Evolutionary conservation across 345 rosid species (phyloP).

Genomic region (Salix suchowensis): DNA sequence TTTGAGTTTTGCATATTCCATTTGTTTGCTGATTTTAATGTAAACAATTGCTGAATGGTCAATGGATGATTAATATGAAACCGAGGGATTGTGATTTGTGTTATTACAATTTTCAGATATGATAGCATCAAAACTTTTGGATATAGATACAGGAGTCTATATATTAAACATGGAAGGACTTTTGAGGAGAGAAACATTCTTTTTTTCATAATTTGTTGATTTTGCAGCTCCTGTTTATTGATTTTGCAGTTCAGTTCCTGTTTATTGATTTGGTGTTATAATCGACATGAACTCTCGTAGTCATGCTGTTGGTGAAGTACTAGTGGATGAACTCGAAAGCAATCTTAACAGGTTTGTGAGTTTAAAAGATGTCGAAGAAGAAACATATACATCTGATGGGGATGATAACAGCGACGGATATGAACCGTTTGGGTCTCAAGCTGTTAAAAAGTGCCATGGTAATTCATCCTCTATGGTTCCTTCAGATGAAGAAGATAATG

Average conservation of each 20-base stretch:
- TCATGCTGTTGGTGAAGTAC: constrained; percentile 21
- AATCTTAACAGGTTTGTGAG: constrained; percentile 13
- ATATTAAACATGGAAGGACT: no score
- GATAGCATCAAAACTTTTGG: no score
- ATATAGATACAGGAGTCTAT: no score
- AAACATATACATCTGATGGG: constrained; percentile 22
- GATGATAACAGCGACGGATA: constrained; percentile 32
- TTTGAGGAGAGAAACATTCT: no score
- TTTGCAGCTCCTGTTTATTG: not conserved
- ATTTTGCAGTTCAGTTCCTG: not conserved
- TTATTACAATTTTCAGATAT: no score
- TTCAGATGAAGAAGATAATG: constrained; percentile 36
- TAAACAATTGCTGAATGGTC: no score
- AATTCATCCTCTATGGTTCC: constrained; percentile 21
- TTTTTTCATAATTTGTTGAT: not conserved
- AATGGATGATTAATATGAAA: no score
- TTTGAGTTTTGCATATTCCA: no score
- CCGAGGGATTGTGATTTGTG: no score
- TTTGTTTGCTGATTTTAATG: no score
- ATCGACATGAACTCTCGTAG: constrained; percentile 23
- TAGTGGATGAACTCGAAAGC: constrained; percentile 35
- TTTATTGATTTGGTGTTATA: not conserved
- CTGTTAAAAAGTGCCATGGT: constrained; percentile 18
- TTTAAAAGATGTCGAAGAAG: constrained; percentile 29
- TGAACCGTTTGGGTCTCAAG: constrained; percentile 13